A percentile compares a stretch with the other conserved stretches of the same genome.
Conservation (phyloP, 2,329 filamentous ascomycete genomes). For the Cladosporium sp. region DNA sequence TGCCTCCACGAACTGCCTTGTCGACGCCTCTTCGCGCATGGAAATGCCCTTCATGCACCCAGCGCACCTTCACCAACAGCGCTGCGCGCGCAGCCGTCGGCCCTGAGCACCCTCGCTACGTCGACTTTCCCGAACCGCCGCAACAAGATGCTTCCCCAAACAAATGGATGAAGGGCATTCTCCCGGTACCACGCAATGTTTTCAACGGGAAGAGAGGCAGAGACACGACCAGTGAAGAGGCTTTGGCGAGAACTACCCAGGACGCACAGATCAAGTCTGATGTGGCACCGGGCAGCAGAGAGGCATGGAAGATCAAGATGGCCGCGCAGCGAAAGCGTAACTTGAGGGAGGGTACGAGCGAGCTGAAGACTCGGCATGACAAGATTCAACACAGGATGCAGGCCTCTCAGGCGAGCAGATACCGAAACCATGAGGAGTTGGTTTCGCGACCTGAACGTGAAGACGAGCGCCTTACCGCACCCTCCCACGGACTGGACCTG, state of each 20-base stretch:
- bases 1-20: constrained; percentile 38
- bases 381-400: constrained; percentile 35
- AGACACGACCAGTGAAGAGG: constrained; percentile 48
- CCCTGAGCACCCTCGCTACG: constrained; percentile 83
- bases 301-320: constrained; percentile 68
- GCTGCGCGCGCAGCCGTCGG: constrained; percentile 51
- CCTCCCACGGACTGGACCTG: constrained; percentile 49
- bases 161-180: constrained; percentile 63
- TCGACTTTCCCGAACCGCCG: constrained; percentile 73
- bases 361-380: constrained; percentile 64
- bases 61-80: constrained; percentile 44
- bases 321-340: constrained; percentile 68
- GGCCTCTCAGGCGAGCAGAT: constrained; percentile 44
- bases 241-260: constrained; percentile 21
- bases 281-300: constrained; percentile 42
- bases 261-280: constrained; percentile 29
- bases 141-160: constrained; percentile 59
- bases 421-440: constrained; percentile 47
- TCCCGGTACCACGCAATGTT: constrained; percentile 78
- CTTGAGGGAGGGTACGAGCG: constrained; percentile 64
- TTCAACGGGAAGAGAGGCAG: constrained; percentile 57
- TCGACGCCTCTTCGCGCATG: constrained; percentile 28
- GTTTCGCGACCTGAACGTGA: constrained; percentile 64
- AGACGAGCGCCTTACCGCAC: constrained; percentile 72
- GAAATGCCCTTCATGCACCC: constrained; percentile 33